These are phyloP conservation scores for Gossypium schwendimanii DNA, from an alignment of 441 rosid species.

Conservation along the genomic window DNA sequence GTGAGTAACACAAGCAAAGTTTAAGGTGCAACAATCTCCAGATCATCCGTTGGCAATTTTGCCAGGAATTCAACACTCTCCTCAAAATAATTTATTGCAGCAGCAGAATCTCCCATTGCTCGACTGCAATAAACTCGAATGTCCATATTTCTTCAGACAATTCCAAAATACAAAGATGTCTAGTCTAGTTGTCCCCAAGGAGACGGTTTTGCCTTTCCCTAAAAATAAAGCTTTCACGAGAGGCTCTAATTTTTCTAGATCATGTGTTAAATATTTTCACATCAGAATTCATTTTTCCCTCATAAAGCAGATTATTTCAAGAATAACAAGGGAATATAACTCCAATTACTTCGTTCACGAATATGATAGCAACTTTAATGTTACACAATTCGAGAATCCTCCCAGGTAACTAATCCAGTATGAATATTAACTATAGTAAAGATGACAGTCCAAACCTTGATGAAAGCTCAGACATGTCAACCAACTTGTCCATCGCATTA, in stretches of 20 bases:
- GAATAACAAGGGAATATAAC: neutral
- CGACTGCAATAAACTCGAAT: slow-evolving; percentile 47
- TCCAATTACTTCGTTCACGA: neutral
- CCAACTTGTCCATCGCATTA: no score
- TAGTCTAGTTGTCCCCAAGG: neutral
- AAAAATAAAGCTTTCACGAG: neutral
- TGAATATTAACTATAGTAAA: neutral
- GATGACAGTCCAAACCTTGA: neutral
- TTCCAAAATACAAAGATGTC: neutral
- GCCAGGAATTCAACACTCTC: slow-evolving; percentile 80
- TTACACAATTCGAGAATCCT: neutral
- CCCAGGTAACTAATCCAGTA: neutral
- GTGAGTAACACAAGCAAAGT: neutral
- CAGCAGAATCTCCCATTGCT: slow-evolving; percentile 67
- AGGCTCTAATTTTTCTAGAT: neutral
- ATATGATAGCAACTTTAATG: neutral
- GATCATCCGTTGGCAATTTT: slow-evolving; percentile 62
- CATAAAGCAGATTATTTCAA: neutral
- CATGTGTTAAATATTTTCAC: neutral
- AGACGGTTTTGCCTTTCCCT: neutral
- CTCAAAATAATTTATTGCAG: slow-evolving; percentile 75
- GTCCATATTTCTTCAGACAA: neutral
- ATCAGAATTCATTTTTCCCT: neutral
- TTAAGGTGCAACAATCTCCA: slow-evolving; percentile 50
- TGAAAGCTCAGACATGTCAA: neutral